phyloP scores from a whole-genome alignment of 1,139 yeast genomes.

The Pneumocystis carinii region DNA sequence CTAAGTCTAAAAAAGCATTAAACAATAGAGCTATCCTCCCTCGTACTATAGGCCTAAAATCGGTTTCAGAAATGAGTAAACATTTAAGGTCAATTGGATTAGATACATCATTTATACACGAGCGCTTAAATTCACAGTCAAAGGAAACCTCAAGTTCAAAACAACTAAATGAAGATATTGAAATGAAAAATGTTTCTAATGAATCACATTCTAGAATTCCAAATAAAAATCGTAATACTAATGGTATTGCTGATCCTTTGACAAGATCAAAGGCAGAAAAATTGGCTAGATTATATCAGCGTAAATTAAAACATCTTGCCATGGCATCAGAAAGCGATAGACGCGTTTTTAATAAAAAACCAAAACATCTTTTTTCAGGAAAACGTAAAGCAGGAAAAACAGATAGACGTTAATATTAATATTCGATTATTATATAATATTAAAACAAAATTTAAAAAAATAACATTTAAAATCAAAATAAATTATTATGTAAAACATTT shows the following conservation, averaged over 20 bases:
- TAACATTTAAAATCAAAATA: background rate
- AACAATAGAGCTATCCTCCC: conserved; percentile 78
- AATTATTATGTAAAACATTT: background rate
- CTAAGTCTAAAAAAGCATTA: conserved; percentile 72
- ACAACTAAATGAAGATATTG: conserved; percentile 61
- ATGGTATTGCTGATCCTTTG: conserved; percentile 71
- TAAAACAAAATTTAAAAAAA: background rate
- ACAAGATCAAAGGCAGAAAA: conserved; percentile 74
- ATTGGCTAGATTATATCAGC: conserved; percentile 74
- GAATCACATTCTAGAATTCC: conserved; percentile 15
- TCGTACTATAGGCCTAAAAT: conserved; percentile 68
- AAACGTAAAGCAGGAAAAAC: conserved; percentile 89
- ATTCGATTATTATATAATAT: background rate
- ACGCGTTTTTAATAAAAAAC: conserved; percentile 68
- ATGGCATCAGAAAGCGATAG: conserved; percentile 95
- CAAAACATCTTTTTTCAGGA: conserved; percentile 91
- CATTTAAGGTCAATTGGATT: conserved; percentile 85
- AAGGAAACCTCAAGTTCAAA: conserved; percentile 28
- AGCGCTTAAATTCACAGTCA: conserved; percentile 27
- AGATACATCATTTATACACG: conserved; percentile 49
- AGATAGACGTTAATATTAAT: conserved; percentile 32
- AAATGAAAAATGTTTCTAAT: conserved; percentile 40
- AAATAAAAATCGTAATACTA: conserved; percentile 71
- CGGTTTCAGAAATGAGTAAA: conserved; percentile 65
- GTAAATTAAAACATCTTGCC: conserved; percentile 84